These are phyloP conservation scores for Pisolithus thermaeus DNA, from an alignment of 1,284 basidiomycete species.

Conservation along the genomic window DNA sequence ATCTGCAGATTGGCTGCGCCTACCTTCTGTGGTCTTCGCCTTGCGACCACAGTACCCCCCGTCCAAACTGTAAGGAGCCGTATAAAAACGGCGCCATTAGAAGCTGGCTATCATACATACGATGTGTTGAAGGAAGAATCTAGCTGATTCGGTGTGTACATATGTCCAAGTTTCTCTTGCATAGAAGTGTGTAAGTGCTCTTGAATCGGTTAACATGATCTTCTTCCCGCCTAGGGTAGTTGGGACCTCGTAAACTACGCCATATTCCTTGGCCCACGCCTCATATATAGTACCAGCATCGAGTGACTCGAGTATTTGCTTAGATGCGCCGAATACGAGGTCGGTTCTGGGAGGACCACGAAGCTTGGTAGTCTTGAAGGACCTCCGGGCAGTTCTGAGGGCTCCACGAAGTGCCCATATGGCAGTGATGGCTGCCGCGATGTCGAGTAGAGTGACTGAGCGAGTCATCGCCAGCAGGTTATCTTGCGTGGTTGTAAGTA, in stretches of 20 bases:
- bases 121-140: not conserved
- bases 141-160: conserved; percentile 34
- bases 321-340: conserved; percentile 16
- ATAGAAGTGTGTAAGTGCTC: conserved; percentile 50
- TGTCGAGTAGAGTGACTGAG: too few relatives aligned
- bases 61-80: conserved; percentile 13
- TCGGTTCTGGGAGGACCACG: conserved; percentile 19
- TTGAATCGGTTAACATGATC: conserved; percentile 49
- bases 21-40: conserved; percentile 23
- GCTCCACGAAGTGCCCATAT: too few relatives aligned
- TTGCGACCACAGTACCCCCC: conserved; percentile 13
- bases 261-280: conserved; percentile 41
- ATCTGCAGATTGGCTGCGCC: not conserved
- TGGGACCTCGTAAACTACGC: conserved; percentile 41
- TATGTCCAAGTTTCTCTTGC: conserved; percentile 47
- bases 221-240: conserved; percentile 35
- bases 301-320: conserved; percentile 8
- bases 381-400: too few relatives aligned
- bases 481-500: too few relatives aligned
- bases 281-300: conserved; percentile 28
- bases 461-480: too few relatives aligned
- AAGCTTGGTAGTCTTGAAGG: too few relatives aligned
- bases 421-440: too few relatives aligned
- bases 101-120: not conserved
- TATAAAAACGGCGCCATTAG: not conserved